These are phyloP conservation scores for Pseudogymnoascus sp. DNA, from an alignment of 2,329 filamentous ascomycete species.

Conservation along the genomic window DNA sequence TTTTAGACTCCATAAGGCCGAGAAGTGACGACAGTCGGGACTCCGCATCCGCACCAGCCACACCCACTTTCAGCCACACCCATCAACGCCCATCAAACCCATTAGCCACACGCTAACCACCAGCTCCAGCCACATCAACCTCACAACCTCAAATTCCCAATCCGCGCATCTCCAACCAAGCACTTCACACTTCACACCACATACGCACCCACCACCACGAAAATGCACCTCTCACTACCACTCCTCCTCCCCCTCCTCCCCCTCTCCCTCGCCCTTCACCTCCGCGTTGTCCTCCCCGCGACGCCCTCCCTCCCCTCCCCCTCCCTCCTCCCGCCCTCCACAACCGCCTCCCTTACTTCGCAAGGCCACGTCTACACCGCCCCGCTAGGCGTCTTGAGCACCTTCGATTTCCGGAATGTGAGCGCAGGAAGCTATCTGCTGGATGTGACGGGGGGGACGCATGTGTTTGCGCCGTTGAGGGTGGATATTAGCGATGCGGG, in stretches of 20 bases:
- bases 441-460: conserved; percentile 67
- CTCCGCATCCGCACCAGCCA: not conserved
- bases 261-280: conserved; percentile 26
- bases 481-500: conserved; percentile 57
- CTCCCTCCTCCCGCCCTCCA: conserved; percentile 43
- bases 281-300: conserved; percentile 21
- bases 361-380: conserved; percentile 42
- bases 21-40: not conserved
- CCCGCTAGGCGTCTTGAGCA: conserved; percentile 58
- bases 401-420: conserved; percentile 69
- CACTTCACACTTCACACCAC: conserved; percentile 11
- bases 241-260: conserved; percentile 30
- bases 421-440: conserved; percentile 68
- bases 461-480: conserved; percentile 69
- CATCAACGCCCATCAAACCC: not conserved
- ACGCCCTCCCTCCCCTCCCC: conserved; percentile 25
- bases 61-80: not conserved
- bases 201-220: conserved; percentile 11
- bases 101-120: not conserved
- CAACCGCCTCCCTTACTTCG: conserved; percentile 58
- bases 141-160: not conserved
- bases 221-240: conserved; percentile 31
- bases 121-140: conserved; percentile 4
- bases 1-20: not conserved
- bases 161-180: conserved; percentile 11